A percentile compares a stretch with the other conserved stretches of the same genome.
phyloP scores from a whole-genome alignment of 1,139 yeast species.

The Yarrowia galli region DNA sequence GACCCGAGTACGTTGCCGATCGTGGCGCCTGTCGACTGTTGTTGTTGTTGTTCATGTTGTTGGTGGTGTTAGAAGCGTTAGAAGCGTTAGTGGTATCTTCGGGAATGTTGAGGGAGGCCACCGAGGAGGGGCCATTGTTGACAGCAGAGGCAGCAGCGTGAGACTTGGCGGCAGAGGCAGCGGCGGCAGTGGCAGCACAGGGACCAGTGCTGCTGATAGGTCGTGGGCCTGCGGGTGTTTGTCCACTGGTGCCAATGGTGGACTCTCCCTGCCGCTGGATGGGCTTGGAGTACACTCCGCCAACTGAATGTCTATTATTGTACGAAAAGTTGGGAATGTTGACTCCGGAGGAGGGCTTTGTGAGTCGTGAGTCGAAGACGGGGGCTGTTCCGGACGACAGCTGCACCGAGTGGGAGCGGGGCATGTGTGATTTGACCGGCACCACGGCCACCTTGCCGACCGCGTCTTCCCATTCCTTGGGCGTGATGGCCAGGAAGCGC shows the following conservation, averaged over 20 bases:
- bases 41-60: not conserved
- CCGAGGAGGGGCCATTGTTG: not conserved
- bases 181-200: not conserved
- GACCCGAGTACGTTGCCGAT: conserved; percentile 22
- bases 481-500: conserved; percentile 80
- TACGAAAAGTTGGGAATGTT: conserved; percentile 30
- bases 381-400: conserved; percentile 39
- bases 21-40: conserved; percentile 1
- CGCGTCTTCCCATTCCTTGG: conserved; percentile 80
- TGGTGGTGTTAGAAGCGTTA: too few species aligned
- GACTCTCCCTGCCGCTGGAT: conserved; percentile 29
- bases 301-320: conserved; percentile 38
- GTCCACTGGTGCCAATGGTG: conserved; percentile 1
- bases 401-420: conserved; percentile 39
- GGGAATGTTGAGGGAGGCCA: conserved; percentile 30
- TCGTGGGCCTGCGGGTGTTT: not conserved
- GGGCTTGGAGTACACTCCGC: conserved; percentile 25
- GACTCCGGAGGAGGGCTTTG: conserved; percentile 3
- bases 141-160: not conserved
- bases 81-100: conserved; percentile 2
- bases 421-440: conserved; percentile 39
- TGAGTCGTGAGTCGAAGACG: conserved; percentile 37
- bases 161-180: not conserved
- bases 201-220: not conserved
- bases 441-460: conserved; percentile 11